phyloP scores from a whole-genome alignment of 805 yeast species.

The Metschnikowia borealis region DNA sequence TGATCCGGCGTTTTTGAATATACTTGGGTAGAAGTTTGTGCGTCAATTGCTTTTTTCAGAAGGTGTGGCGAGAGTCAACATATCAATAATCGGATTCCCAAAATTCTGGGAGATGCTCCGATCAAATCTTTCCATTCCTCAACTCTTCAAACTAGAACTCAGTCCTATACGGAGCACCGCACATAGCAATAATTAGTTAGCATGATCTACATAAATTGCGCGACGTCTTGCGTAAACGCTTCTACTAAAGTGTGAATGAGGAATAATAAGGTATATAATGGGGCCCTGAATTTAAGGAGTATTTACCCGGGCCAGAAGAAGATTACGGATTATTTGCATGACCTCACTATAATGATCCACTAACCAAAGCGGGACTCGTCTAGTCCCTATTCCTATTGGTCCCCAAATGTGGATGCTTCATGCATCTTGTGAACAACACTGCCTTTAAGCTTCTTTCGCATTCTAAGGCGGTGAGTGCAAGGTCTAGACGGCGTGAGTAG shows the following conservation, averaged over 20 bases:
- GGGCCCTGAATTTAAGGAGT: background rate
- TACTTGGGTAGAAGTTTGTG: background rate
- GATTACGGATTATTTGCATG: background rate
- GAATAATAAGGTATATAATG: no score
- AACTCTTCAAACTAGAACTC: background rate
- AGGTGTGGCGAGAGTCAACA: background rate
- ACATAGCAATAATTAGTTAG: background rate
- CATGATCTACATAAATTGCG: conserved; percentile 1
- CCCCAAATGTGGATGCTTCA: no score
- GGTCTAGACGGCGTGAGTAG: background rate
- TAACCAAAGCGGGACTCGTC: no score
- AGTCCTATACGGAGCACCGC: background rate
- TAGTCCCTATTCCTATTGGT: no score
- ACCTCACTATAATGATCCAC: no score
- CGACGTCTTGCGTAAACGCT: background rate
- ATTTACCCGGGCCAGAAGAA: background rate
- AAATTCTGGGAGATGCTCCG: background rate
- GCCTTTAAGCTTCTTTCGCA: background rate
- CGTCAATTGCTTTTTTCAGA: background rate
- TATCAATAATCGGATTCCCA: background rate
- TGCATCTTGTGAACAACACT: background rate
- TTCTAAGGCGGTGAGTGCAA: background rate
- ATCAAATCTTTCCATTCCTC: background rate
- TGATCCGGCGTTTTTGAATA: background rate
- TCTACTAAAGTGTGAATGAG: background rate